These are phyloP conservation scores for Ophiocordyceps australis DNA, from an alignment of 2,329 filamentous ascomycete genomes.

Conservation along the genomic window DNA sequence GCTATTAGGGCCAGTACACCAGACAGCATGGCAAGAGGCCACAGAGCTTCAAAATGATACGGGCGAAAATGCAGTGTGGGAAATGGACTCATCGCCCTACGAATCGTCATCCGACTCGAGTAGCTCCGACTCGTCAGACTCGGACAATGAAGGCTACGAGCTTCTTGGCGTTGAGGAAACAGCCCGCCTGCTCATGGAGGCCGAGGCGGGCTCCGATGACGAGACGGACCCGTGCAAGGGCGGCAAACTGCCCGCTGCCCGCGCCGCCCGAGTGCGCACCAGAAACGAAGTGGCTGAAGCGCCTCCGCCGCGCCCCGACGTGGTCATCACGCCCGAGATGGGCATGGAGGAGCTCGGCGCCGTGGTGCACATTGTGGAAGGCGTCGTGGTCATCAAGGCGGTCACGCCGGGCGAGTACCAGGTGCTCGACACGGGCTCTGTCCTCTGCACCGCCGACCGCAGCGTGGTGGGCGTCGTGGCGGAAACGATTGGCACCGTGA, in stretches of 20 bases:
- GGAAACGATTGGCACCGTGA: constrained; percentile 72
- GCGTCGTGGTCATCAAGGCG: constrained; percentile 61
- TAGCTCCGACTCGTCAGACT: constrained; percentile 36
- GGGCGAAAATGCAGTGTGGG: constrained; percentile 57
- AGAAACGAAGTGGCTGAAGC: constrained; percentile 62
- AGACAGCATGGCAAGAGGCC: too few species aligned
- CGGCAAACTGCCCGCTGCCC: constrained; percentile 19
- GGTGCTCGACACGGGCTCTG: constrained; percentile 68
- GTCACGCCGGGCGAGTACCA: constrained; percentile 64
- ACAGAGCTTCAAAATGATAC: constrained; percentile 14
- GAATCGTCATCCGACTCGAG: constrained; percentile 45
- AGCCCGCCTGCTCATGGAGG: constrained; percentile 70
- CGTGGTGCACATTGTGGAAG: constrained; percentile 64
- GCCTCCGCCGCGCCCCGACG: constrained; percentile 52
- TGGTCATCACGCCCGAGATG: constrained; percentile 62
- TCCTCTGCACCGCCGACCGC: constrained; percentile 62
- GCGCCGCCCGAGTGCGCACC: constrained; percentile 42
- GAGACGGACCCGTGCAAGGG: too few species aligned
- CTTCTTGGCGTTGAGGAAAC: constrained; percentile 68
- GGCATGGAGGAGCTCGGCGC: constrained; percentile 57
- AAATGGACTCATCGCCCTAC: constrained; percentile 60
- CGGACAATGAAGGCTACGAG: constrained; percentile 45
- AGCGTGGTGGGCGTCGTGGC: constrained; percentile 65
- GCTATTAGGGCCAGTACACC: too few species aligned
- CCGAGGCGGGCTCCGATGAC: constrained; percentile 63